Evolutionary conservation across 345 rosid genomes (phyloP).

Genomic region (Gossypium turneri): DNA sequence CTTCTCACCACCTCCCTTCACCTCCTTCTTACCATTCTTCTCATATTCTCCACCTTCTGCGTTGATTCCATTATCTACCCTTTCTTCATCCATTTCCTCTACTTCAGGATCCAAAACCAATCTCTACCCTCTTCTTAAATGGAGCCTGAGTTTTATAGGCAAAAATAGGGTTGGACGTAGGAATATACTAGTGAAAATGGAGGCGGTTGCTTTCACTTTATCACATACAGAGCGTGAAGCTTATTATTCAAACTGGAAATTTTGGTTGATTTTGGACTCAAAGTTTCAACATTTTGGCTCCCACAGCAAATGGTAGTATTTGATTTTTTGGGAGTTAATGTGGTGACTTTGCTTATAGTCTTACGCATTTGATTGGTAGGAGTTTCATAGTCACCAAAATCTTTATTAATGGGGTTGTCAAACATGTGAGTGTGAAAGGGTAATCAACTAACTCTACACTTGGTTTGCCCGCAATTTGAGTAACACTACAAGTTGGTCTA

Average conservation of each 20-base stretch:
- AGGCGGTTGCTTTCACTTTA: constrained; percentile 4
- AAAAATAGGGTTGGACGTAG: no score
- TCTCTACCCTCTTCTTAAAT: constrained; percentile 1
- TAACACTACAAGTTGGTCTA: background rate
- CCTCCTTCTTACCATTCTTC: background rate
- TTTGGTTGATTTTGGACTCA: background rate
- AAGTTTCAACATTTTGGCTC: background rate
- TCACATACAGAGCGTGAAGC: background rate
- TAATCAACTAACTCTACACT: background rate
- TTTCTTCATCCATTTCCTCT: background rate
- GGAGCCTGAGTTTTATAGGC: background rate
- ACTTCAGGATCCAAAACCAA: background rate
- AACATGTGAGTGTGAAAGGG: background rate
- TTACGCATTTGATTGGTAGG: no score
- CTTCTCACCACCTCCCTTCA: constrained; percentile 9
- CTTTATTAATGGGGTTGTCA: no score
- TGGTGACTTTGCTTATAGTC: no score
- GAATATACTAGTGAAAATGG: background rate
- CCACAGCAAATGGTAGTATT: background rate
- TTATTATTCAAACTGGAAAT: background rate
- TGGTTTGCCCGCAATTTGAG: background rate
- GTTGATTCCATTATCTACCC: background rate
- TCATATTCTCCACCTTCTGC: background rate
- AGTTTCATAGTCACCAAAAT: no score
- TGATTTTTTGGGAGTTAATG: no score